Evolutionary conservation across 208 protist genomes (phyloP), one percentile per base, ranked within the genome.

Genomic region (Jaenimonas drosophilae): DNA sequence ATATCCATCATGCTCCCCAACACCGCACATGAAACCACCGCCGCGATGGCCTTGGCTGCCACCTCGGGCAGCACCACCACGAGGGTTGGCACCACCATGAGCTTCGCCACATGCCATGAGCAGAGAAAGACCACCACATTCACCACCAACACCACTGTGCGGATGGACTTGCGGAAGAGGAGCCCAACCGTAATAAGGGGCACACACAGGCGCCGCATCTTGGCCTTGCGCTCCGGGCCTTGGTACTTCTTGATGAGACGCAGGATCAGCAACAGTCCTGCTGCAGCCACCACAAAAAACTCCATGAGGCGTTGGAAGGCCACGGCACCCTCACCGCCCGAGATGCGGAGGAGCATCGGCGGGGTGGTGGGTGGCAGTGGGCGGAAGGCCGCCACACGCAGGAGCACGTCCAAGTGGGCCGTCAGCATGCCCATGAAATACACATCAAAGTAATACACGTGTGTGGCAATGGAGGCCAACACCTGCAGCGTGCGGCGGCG

Each of bases 1-100:
- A 78, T 59, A 50, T 88, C 84, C 74, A 88, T 86, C 19, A 92
- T 51, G 17, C 50, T 56, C 3, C 84, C 84, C 3, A 92, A 54
- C 20, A 76, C 63, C 14, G 59, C 68, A 44, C 78, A 81, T 1
- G 64, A 64, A 14, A 70, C 53, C 19, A 63, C 64, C 1, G 65
- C 44, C 9, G 73, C 67, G n/a, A 83, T 62, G 14, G 12, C 38
- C 14, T 23, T 43, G 14, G 38, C 11, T 11, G 19, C 38, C 11
- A 20, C 17, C 9, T 43, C 38, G 0, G 71, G 71, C 16, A 80
- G 63, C 28, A 70, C 47, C 23, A 37, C 30, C 21, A 64, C 49
- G 39, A 69, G 42, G 42, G 59, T 45, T 14, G 66, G 67, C 42
- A 80, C 39, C n/a, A 74, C 50, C 34, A 60, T 50, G n/a, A 36